Evolutionary conservation across 176 grass and related monocot species (phyloP).

Genomic region (Triticum monococcum): DNA sequence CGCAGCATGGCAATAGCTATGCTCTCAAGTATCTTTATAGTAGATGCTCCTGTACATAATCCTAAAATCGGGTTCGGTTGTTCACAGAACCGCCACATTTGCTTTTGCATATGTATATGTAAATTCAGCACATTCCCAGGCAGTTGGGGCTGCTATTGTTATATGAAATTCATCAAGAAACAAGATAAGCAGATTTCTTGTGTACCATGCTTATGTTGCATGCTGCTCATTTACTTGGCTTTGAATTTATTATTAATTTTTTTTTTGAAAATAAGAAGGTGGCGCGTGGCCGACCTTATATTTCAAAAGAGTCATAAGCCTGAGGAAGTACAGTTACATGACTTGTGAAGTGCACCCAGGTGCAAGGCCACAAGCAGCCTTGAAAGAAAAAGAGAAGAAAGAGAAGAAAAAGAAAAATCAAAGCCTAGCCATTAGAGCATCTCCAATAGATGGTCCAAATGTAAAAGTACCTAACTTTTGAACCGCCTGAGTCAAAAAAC

Average conservation of each 20-base stretch:
- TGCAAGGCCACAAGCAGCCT: too few species aligned
- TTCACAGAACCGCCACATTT: slow-evolving; percentile 39
- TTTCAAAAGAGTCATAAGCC: too few species aligned
- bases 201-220: background rate
- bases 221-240: background rate
- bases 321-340: too few species aligned
- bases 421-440: too few species aligned
- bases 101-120: slow-evolving; percentile 34
- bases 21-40: slow-evolving; percentile 23
- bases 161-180: slow-evolving; percentile 31
- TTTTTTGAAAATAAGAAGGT: too few species aligned
- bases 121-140: slow-evolving; percentile 22
- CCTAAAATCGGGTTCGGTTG: slow-evolving; percentile 30
- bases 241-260: background rate
- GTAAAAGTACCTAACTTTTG: too few species aligned
- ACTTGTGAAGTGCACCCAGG: too few species aligned
- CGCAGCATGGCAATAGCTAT: background rate
- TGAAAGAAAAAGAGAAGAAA: too few species aligned
- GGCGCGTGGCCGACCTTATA: too few species aligned
- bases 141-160: slow-evolving; percentile 27
- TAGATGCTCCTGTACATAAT: slow-evolving; percentile 52
- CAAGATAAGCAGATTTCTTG: background rate
- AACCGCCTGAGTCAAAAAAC: too few species aligned
- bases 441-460: too few species aligned
- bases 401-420: too few species aligned